Conservation (phyloP, 2,329 filamentous ascomycete genomes). For the Gaeumannomyces sp. region DNA sequence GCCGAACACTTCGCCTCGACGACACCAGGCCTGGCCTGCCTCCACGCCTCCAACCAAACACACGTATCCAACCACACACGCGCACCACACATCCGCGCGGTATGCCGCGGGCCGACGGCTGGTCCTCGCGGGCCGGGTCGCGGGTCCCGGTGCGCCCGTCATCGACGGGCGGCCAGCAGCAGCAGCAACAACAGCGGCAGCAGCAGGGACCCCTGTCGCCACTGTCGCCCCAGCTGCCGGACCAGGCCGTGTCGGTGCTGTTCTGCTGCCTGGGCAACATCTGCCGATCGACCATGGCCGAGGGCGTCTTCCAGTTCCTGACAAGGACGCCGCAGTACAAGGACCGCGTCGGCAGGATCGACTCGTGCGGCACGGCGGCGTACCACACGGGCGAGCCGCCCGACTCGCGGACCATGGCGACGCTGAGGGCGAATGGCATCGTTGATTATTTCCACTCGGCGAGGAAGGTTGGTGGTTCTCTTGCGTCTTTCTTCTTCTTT, state of each 20-base stretch:
- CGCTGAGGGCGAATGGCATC: conserved; percentile 68
- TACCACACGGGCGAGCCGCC: conserved; percentile 76
- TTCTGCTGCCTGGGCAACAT: conserved; percentile 98
- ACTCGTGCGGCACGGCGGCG: conserved; percentile 84
- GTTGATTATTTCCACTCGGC: conserved; percentile 70
- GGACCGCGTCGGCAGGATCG: conserved; percentile 59
- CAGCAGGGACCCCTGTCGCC: neutral
- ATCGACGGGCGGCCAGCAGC: neutral
- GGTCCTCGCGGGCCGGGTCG: neutral
- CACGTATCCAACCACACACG: neutral
- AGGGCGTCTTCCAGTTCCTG: conserved; percentile 80
- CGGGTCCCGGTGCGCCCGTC: neutral
- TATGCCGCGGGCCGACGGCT: neutral
- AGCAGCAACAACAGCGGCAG: conserved; percentile 1
- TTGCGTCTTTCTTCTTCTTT: neutral
- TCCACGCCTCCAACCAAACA: neutral
- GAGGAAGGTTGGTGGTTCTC: conserved; percentile 52
- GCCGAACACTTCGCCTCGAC: neutral
- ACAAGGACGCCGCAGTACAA: conserved; percentile 54
- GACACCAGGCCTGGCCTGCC: neutral
- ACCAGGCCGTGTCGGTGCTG: conserved; percentile 59
- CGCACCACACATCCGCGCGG: neutral
- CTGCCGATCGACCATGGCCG: conserved; percentile 89
- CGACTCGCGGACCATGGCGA: conserved; percentile 77
- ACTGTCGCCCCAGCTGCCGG: conserved; percentile 18